Percentiles rank a stretch among this genome's conserved stretches.
These are phyloP conservation scores for Aspergillus leporis DNA, from an alignment of 495 filamentous ascomycete genomes.

Conservation along the genomic window DNA sequence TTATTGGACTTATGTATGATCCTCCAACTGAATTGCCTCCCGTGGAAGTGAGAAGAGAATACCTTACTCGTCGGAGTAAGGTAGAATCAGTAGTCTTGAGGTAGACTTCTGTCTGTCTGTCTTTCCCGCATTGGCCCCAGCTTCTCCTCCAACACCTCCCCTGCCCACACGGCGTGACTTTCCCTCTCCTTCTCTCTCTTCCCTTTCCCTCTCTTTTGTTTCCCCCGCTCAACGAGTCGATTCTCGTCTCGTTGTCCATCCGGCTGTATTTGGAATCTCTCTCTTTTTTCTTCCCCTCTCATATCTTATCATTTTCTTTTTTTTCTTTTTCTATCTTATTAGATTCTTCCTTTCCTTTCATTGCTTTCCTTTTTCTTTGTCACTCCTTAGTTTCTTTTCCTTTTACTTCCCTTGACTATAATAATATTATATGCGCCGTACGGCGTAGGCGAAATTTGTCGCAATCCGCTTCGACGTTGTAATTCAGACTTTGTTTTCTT, in stretches of 20 bases:
- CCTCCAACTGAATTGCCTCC: too few species aligned
- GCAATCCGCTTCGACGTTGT: slow-evolving; percentile 1
- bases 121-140: slow-evolving; percentile 11
- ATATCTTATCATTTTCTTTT: slow-evolving; percentile 10
- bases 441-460: slow-evolving; percentile 13
- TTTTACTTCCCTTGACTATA: slow-evolving; percentile 7
- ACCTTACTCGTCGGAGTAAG: background rate
- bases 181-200: slow-evolving; percentile 11
- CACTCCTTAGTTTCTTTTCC: slow-evolving; percentile 9
- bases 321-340: slow-evolving; percentile 19
- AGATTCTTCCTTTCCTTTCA: slow-evolving; percentile 15
- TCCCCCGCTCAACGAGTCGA: slow-evolving; percentile 30
- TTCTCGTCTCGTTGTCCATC: slow-evolving; percentile 17
- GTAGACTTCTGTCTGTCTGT: slow-evolving; percentile 6
- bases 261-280: slow-evolving; percentile 15
- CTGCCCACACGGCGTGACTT: slow-evolving; percentile 4
- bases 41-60: background rate
- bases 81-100: background rate
- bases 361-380: slow-evolving; percentile 12
- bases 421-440: slow-evolving; percentile 15
- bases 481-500: background rate
- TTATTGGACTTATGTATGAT: too few species aligned
- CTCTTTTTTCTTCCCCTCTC: slow-evolving; percentile 1
- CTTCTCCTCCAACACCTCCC: slow-evolving; percentile 16
- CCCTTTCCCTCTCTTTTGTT: slow-evolving; percentile 13